Evolutionary conservation across 1,284 basidiomycete species (phyloP), one percentile per base, ranked within the genome.

Genomic region (Phellinidium pouzarii): DNA sequence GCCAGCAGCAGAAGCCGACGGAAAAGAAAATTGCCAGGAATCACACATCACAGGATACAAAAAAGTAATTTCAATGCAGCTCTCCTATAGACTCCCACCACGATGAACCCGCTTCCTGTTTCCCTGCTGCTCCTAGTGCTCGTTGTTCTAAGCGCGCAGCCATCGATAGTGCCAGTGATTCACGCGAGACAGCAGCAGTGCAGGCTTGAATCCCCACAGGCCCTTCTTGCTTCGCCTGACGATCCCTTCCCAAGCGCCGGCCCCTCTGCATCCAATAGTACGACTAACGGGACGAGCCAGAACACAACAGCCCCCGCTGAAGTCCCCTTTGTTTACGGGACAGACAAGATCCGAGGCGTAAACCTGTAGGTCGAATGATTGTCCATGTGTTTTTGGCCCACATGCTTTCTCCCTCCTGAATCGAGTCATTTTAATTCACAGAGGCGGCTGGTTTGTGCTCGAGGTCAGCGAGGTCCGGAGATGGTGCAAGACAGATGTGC

Each of bases 371-470:
- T 53, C 23, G 19, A 29, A 12, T 25, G n/a, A n/a, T n/a, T n/a
- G n/a, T n/a, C n/a, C n/a, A n/a, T n/a, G n/a, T n/a, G n/a, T n/a
- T n/a, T n/a, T n/a, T n/a, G n/a, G n/a, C n/a, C n/a, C n/a, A n/a
- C n/a, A n/a, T n/a, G n/a, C n/a, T n/a, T n/a, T n/a, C n/a, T n/a
- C n/a, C n/a, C n/a, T n/a, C n/a, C n/a, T n/a, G n/a, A n/a, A n/a
- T n/a, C n/a, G n/a, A n/a, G n/a, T n/a, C n/a, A n/a, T n/a, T n/a
- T n/a, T n/a, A n/a, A n/a, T n/a, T n/a, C n/a, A 25, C 36, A 60
- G 59, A 26, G 59, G 59, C 19, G 60, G 60, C 4, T 61, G 60
- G 60, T 61, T 61, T 49, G 58, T 61, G n/a, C 42, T 61, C 25
- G 60, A 61, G 52, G 60, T 60, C 31, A 42, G 52, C 14, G 17